A percentile compares a stretch with the other conserved stretches of the same genome.
Evolutionary conservation across 352 stramenopile genomes (phyloP).

Genomic region (Globisporangium orthogonon): DNA sequence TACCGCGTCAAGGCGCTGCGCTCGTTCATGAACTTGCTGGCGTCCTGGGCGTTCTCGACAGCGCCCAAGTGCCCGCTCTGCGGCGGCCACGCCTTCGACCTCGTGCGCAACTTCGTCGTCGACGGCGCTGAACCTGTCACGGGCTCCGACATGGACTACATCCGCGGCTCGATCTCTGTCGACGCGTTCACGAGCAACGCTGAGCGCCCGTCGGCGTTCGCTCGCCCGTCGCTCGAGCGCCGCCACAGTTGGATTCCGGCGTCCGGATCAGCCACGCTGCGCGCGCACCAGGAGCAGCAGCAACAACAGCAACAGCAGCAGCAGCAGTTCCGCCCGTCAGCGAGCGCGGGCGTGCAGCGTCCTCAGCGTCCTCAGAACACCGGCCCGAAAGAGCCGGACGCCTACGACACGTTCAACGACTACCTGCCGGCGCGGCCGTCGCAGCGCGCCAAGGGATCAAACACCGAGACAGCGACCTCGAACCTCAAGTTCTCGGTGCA

Average conservation of each 20-base stretch:
- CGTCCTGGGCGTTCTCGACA: conserved; percentile 77
- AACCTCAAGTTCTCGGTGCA: conserved; percentile 36
- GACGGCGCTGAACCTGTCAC: conserved; percentile 43
- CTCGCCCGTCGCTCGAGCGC: conserved; percentile 18
- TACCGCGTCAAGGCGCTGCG: conserved; percentile 81
- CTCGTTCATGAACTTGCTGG: conserved; percentile 78
- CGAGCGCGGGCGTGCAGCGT: conserved; percentile 2
- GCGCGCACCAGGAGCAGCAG: conserved; percentile 13
- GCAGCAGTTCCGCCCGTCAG: not conserved
- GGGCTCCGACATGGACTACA: conserved; percentile 60
- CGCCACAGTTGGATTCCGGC: conserved; percentile 55
- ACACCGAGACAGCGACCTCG: conserved; percentile 24
- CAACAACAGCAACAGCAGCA: conserved; percentile 4
- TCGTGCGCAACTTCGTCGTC: conserved; percentile 75
- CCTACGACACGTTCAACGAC: conserved; percentile 76
- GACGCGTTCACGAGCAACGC: conserved; percentile 38
- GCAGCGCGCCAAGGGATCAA: conserved; percentile 34
- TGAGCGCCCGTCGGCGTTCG: conserved; percentile 18
- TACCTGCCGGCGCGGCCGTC: conserved; percentile 50
- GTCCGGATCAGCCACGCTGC: conserved; percentile 23
- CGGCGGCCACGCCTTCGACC: conserved; percentile 71
- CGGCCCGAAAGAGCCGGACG: conserved; percentile 13
- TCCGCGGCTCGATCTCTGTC: conserved; percentile 56
- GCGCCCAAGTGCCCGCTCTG: conserved; percentile 82
- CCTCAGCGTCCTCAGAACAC: not conserved